Conservation (phyloP, 371 early-diverging fungal genomes). For the Dentiscutata heterogama region DNA sequence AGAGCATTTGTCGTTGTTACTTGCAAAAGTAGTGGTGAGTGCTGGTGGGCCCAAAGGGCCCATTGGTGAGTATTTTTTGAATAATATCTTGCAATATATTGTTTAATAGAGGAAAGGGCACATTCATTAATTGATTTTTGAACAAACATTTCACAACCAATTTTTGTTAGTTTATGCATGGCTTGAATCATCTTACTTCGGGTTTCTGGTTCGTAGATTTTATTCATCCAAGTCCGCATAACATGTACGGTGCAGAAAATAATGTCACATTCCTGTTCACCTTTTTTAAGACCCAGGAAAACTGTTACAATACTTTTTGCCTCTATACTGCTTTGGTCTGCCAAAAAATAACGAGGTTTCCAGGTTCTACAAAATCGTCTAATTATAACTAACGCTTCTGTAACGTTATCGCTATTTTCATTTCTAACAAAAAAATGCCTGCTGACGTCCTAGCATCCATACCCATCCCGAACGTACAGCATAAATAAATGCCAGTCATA, state of each 20-base stretch:
- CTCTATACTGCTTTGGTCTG: conserved; percentile 27
- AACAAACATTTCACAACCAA: conserved; percentile 45
- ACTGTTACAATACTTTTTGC: conserved; percentile 30
- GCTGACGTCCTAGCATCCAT: conserved; percentile 42
- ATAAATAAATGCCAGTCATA: conserved; percentile 46
- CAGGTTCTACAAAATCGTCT: conserved; percentile 1
- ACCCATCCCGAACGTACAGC: conserved; percentile 41
- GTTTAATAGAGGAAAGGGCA: not conserved
- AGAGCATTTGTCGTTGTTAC: conserved; percentile 24
- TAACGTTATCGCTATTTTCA: conserved; percentile 14
- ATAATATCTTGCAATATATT: conserved; percentile 37
- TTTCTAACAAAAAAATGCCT: conserved; percentile 41
- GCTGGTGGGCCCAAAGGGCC: conserved; percentile 34
- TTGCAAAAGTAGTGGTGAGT: conserved; percentile 42
- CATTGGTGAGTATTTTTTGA: not conserved
- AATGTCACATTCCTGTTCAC: conserved; percentile 42
- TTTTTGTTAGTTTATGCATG: conserved; percentile 45
- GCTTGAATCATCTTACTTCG: conserved; percentile 27
- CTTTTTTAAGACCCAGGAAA: conserved; percentile 13
- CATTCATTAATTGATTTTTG: conserved; percentile 36
- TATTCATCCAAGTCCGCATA: conserved; percentile 45
- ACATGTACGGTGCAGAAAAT: conserved; percentile 44
- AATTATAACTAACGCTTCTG: conserved; percentile 40
- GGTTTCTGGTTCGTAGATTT: conserved; percentile 36
- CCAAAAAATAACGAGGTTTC: conserved; percentile 34